phyloP scores from a whole-genome alignment of 2,329 filamentous ascomycete genomes.

The Penicillium sclerotiorum region DNA sequence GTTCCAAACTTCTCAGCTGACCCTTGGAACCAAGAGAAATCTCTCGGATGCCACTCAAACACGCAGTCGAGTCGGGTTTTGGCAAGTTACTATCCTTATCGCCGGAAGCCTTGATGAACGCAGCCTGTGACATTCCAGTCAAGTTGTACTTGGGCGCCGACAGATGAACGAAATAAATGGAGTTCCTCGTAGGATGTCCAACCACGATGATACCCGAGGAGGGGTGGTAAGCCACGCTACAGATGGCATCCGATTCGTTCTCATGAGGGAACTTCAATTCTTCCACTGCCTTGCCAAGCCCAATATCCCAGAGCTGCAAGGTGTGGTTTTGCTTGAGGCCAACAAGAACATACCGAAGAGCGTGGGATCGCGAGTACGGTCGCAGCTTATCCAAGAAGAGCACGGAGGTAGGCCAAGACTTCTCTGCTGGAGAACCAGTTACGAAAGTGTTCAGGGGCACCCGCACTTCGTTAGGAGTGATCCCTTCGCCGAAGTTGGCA shows the following conservation, averaged over 20 bases:
- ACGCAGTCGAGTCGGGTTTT: constrained; percentile 89
- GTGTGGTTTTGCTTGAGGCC: constrained; percentile 99
- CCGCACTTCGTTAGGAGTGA: constrained; percentile 71
- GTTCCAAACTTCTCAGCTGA: constrained; percentile 83
- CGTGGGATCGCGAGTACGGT: constrained; percentile 85
- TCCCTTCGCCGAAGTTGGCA: constrained; percentile 43
- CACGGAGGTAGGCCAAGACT: constrained; percentile 95
- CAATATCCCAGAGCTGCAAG: constrained; percentile 96
- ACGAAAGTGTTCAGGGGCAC: constrained; percentile 83
- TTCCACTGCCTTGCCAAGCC: constrained; percentile 90
- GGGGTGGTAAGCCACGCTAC: constrained; percentile 93
- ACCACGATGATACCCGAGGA: constrained; percentile 90
- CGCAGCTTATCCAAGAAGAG: constrained; percentile 95
- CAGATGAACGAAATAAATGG: constrained; percentile 93
- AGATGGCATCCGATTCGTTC: constrained; percentile 96
- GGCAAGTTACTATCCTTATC: constrained; percentile 72
- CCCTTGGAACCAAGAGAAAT: constrained; percentile 89
- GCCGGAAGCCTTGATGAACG: constrained; percentile 78
- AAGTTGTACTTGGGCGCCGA: constrained; percentile 93
- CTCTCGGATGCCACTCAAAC: constrained; percentile 95
- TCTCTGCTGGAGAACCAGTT: constrained; percentile 84
- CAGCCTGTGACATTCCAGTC: constrained; percentile 77
- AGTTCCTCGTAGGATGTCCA: constrained; percentile 94
- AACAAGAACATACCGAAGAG: constrained; percentile 91
- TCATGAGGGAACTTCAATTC: constrained; percentile 95